A percentile compares a stretch with the other conserved stretches of the same genome.
These are phyloP conservation scores for Agrocybe pediades DNA, from an alignment of 768 basidiomycete species.

Conservation along the genomic window DNA sequence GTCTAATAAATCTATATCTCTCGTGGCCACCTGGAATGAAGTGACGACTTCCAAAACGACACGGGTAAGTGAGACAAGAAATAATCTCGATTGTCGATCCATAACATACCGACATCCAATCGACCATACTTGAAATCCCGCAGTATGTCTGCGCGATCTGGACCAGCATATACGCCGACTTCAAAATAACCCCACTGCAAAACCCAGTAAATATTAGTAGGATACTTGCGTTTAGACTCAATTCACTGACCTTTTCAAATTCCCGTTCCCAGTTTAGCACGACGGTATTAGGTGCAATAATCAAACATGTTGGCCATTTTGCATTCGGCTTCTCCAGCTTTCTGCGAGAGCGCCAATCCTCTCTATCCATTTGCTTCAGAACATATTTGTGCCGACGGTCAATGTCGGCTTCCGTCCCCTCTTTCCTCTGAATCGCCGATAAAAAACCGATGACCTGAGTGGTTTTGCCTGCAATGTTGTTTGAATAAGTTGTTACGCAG, in stretches of 20 bases:
- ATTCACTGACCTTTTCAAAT: conserved; percentile 63
- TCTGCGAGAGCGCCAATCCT: conserved; percentile 52
- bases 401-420: conserved; percentile 63
- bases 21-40: conserved; percentile 74
- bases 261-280: conserved; percentile 91
- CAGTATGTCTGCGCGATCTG: conserved; percentile 58
- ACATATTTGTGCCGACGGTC: conserved; percentile 68
- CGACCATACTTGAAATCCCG: conserved; percentile 80
- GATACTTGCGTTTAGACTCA: not conserved
- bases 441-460: conserved; percentile 91
- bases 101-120: conserved; percentile 74
- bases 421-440: conserved; percentile 89
- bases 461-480: conserved; percentile 70
- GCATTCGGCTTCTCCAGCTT: conserved; percentile 66
- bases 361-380: conserved; percentile 61
- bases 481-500: not conserved
- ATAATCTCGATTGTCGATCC: too few species aligned
- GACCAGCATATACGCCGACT: conserved; percentile 70
- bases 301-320: conserved; percentile 85
- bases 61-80: too few species aligned
- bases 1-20: conserved; percentile 69
- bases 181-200: conserved; percentile 93
- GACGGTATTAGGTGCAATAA: conserved; percentile 85
- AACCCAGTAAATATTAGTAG: conserved; percentile 1
- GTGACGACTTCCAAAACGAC: too few species aligned